phyloP scores from a whole-genome alignment of 371 early-diverging fungal species.

The Rhizomucor pusillus region DNA sequence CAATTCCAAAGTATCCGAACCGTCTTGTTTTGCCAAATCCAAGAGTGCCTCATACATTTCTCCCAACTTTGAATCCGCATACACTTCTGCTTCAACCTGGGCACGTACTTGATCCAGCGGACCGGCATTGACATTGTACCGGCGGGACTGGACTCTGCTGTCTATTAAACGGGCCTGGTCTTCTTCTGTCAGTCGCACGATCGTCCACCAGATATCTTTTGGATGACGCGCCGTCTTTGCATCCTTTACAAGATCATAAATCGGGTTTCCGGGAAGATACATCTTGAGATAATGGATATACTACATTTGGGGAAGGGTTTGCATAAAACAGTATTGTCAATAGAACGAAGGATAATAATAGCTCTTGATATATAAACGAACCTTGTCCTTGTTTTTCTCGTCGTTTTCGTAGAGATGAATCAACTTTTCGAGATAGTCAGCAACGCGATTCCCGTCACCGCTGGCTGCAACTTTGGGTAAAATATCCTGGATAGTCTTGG shows the following conservation, averaged over 20 bases:
- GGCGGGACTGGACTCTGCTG: conserved; percentile 63
- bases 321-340: conserved; percentile 6
- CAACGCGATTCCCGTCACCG: conserved; percentile 58
- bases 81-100: conserved; percentile 61
- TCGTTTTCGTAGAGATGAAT: conserved; percentile 47
- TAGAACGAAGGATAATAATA: too few relatives aligned
- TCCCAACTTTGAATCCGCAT: conserved; percentile 54
- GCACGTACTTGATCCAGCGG: conserved; percentile 53
- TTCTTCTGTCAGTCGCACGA: conserved; percentile 55
- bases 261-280: conserved; percentile 50
- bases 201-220: conserved; percentile 51
- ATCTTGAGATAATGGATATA: conserved; percentile 52
- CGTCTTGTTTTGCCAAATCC: conserved; percentile 19
- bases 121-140: conserved; percentile 70
- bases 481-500: conserved; percentile 39
- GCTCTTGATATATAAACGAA: conserved; percentile 6
- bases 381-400: conserved; percentile 23
- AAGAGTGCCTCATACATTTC: conserved; percentile 40
- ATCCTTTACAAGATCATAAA: conserved; percentile 46
- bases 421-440: conserved; percentile 58
- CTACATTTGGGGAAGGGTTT: conserved; percentile 12
- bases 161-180: conserved; percentile 59
- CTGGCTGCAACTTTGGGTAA: conserved; percentile 29
- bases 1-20: conserved; percentile 10
- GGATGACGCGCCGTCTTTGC: conserved; percentile 41